Evolutionary conservation across 192 early-diverging fungal genomes (phyloP).

Genomic region (Mortierella antarctica): DNA sequence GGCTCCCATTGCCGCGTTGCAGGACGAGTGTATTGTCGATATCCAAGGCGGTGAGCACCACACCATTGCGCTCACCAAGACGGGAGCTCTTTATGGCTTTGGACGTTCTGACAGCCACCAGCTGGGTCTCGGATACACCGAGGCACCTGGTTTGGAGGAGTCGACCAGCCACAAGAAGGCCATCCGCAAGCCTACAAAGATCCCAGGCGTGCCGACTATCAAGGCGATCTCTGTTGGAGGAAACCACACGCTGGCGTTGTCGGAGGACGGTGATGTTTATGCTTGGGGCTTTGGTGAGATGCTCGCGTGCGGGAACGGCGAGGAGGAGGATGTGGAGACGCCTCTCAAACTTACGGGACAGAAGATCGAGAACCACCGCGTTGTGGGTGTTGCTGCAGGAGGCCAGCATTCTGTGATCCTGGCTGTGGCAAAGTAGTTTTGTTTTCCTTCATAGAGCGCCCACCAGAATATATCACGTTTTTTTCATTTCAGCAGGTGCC

Average conservation of each 20-base stretch:
- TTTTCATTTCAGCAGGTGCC: too few relatives aligned
- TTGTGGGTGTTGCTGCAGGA: constrained; percentile 76
- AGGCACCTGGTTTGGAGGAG: constrained; percentile 48
- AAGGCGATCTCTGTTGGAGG: constrained; percentile 70
- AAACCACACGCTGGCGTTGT: constrained; percentile 69
- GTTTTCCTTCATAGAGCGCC: too few relatives aligned
- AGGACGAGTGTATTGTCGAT: constrained; percentile 58
- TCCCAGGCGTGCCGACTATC: constrained; percentile 50
- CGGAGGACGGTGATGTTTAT: constrained; percentile 71
- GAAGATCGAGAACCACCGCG: constrained; percentile 72
- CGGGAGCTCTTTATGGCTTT: constrained; percentile 81
- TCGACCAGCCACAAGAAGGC: constrained; percentile 62
- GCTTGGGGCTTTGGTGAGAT: constrained; percentile 93
- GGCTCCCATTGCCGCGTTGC: constrained; percentile 62
- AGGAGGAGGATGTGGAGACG: constrained; percentile 75
- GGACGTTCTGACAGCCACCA: constrained; percentile 88
- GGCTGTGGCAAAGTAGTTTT: constrained; percentile 1
- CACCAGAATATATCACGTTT: too few relatives aligned
- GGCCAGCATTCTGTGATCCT: constrained; percentile 84
- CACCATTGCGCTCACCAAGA: constrained; percentile 76
- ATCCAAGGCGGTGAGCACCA: constrained; percentile 91
- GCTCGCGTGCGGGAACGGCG: constrained; percentile 84
- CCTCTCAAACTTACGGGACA: constrained; percentile 74
- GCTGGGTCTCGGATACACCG: constrained; percentile 70
- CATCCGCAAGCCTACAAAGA: constrained; percentile 66